A percentile compares a stretch with the other conserved stretches of the same genome.
phyloP scores from a whole-genome alignment of 805 yeast species.

The Lipomyces yamanashiensis region DNA sequence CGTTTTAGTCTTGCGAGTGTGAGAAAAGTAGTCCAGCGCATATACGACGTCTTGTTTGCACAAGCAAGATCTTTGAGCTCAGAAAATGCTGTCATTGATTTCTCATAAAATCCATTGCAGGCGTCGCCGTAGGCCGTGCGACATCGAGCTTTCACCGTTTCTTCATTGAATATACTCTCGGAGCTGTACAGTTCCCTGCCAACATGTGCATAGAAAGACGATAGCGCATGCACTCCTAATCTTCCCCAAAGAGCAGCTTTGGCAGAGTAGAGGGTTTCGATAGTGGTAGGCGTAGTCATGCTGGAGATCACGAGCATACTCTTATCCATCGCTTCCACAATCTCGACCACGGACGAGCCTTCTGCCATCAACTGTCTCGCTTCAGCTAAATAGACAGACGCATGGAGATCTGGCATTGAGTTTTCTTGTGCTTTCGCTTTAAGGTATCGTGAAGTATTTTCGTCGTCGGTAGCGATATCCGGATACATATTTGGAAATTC shows the following conservation, averaged over 20 bases:
- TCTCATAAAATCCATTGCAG: not conserved
- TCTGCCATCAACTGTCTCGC: constrained; percentile 46
- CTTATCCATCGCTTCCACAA: constrained; percentile 26
- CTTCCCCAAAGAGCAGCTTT: constrained; percentile 24
- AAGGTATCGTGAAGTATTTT: constrained; percentile 68
- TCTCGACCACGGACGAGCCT: not conserved
- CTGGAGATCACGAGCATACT: constrained; percentile 12
- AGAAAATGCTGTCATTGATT: not conserved
- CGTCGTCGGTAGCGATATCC: constrained; percentile 60
- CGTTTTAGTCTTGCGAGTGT: not conserved
- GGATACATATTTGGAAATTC: constrained; percentile 64
- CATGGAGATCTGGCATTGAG: constrained; percentile 38
- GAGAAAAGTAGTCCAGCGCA: not conserved
- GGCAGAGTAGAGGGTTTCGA: constrained; percentile 22
- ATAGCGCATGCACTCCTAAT: constrained; percentile 17
- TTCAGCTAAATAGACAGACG: constrained; percentile 71
- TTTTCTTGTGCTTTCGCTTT: constrained; percentile 57
- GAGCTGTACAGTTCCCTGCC: constrained; percentile 6
- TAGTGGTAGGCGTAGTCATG: constrained; percentile 1
- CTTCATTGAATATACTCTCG: constrained; percentile 9
- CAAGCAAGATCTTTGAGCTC: not conserved
- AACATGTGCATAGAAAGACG: constrained; percentile 10
- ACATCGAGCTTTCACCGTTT: constrained; percentile 14
- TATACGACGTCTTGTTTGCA: not conserved
- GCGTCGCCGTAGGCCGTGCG: constrained; percentile 20